These are phyloP conservation scores for Globisporangium nagaii DNA, from an alignment of 352 stramenopile species.

Conservation along the genomic window DNA sequence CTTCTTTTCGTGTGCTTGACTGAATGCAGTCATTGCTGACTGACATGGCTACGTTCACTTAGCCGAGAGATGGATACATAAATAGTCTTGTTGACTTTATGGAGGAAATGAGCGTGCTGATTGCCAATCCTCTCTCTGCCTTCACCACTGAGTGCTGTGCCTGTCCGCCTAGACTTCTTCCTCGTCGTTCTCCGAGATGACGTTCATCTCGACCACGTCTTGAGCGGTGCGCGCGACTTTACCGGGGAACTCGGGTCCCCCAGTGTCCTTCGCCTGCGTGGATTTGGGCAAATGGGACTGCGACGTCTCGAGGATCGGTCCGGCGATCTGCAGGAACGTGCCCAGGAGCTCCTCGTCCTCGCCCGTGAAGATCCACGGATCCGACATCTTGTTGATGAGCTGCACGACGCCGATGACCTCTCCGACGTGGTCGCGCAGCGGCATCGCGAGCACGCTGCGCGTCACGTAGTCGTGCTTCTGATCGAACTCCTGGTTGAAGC, in stretches of 20 bases:
- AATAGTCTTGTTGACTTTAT: no score
- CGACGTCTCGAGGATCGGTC: constrained; percentile 83
- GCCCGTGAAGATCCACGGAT: constrained; percentile 61
- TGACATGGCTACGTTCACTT: not conserved
- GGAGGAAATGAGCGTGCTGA: not conserved
- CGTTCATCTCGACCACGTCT: constrained; percentile 74
- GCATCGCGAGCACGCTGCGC: constrained; percentile 84
- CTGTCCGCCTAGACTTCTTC: constrained; percentile 52
- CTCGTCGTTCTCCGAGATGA: constrained; percentile 77
- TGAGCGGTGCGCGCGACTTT: constrained; percentile 31
- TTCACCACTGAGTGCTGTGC: no score
- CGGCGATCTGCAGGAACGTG: constrained; percentile 86
- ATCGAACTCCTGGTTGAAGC: constrained; percentile 89
- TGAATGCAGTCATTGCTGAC: no score
- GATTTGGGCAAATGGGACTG: constrained; percentile 67
- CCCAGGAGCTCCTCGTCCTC: constrained; percentile 86
- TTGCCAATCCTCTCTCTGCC: no score
- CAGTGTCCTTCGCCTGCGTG: constrained; percentile 33
- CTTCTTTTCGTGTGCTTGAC: no score
- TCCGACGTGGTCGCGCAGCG: constrained; percentile 62
- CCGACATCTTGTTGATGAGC: constrained; percentile 85
- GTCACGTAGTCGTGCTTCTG: constrained; percentile 86
- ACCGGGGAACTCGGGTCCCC: constrained; percentile 52
- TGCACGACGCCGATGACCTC: constrained; percentile 86
- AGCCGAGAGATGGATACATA: not conserved